Evolutionary conservation across 2,329 filamentous ascomycete genomes (phyloP).

Genomic region (Pseudocercospora pini-densiflorae): DNA sequence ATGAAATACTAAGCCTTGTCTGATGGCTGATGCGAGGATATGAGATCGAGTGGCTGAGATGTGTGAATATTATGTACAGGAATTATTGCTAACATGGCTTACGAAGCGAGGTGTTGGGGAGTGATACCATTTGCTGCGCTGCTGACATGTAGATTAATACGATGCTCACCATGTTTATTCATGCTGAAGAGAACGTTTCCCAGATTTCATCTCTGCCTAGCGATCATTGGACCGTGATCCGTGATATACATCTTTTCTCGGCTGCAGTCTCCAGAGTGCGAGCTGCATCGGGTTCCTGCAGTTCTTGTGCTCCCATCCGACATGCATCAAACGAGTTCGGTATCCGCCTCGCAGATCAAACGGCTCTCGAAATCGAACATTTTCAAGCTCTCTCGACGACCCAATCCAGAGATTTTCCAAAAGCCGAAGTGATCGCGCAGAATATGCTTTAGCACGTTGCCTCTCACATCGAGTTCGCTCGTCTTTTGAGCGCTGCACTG

Average conservation of each 20-base stretch:
- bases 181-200: background rate
- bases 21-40: background rate
- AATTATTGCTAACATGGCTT: slow-evolving; percentile 2
- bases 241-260: background rate
- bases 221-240: background rate
- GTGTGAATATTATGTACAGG: slow-evolving; percentile 2
- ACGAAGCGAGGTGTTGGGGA: slow-evolving; percentile 3
- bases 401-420: background rate
- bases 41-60: background rate
- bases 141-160: slow-evolving; percentile 1
- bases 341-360: background rate
- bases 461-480: background rate
- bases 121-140: background rate
- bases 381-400: background rate
- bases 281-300: background rate
- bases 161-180: background rate
- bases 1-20: background rate
- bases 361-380: too few species aligned
- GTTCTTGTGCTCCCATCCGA: background rate
- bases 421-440: background rate
- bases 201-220: background rate
- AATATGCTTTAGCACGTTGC: background rate
- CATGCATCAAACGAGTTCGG: background rate
- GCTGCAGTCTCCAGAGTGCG: background rate
- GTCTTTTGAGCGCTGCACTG: background rate